A percentile compares a stretch with the other conserved stretches of the same genome.
These are phyloP conservation scores for Penicillium coprophilum DNA, from an alignment of 495 filamentous ascomycete genomes.

Conservation along the genomic window DNA sequence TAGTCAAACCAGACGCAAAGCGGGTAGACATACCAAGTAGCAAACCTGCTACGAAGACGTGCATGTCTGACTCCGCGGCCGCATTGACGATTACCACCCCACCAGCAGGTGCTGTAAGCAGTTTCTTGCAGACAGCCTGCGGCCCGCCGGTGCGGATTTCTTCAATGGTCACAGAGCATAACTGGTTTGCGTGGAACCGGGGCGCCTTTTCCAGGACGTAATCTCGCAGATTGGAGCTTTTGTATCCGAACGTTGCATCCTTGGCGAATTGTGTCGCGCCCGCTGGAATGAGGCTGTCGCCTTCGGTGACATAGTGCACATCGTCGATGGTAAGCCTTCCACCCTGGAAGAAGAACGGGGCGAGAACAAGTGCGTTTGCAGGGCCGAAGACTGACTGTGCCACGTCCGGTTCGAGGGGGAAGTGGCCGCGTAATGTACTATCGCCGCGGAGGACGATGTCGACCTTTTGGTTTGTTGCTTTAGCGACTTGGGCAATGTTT, in stretches of 20 bases:
- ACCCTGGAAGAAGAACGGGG: slow-evolving; percentile 56
- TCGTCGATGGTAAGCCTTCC: slow-evolving; percentile 52
- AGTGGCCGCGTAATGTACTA: slow-evolving; percentile 54
- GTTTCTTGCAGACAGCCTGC: slow-evolving; percentile 35
- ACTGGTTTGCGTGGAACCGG: slow-evolving; percentile 29
- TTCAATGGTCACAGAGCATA: slow-evolving; percentile 44
- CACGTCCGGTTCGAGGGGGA: slow-evolving; percentile 51
- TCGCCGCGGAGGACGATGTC: slow-evolving; percentile 55
- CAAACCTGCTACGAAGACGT: slow-evolving; percentile 48
- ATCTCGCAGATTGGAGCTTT: slow-evolving; percentile 48
- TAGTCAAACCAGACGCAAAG: neutral
- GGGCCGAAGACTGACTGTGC: slow-evolving; percentile 47
- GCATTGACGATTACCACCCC: slow-evolving; percentile 53
- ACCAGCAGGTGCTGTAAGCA: slow-evolving; percentile 34
- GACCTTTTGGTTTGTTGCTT: slow-evolving; percentile 35
- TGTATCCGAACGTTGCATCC: slow-evolving; percentile 56
- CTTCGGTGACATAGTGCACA: slow-evolving; percentile 55
- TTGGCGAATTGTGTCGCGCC: slow-evolving; percentile 50
- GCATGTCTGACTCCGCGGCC: slow-evolving; percentile 53
- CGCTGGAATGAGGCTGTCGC: slow-evolving; percentile 45
- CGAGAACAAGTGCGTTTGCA: slow-evolving; percentile 46
- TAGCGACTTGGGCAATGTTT: slow-evolving; percentile 46
- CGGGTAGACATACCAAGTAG: slow-evolving; percentile 34
- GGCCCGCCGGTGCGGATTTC: slow-evolving; percentile 47
- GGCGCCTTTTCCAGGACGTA: slow-evolving; percentile 53